Evolutionary conservation across 2,329 filamentous ascomycete species (phyloP).

Genomic region (Zasmidium angulare): DNA sequence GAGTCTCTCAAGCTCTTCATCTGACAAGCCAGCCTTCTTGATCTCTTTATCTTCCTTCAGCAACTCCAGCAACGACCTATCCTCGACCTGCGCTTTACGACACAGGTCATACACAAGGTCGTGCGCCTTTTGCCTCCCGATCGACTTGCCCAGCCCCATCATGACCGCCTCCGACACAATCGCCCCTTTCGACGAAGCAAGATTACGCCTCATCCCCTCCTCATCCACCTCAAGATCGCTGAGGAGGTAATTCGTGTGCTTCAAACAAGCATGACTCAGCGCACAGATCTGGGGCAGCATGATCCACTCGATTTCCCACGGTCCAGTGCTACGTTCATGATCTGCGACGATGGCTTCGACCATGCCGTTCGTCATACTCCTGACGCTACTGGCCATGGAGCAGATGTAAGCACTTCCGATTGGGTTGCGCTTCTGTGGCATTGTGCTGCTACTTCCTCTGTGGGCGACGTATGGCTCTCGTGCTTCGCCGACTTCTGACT

Average conservation of each 20-base stretch:
- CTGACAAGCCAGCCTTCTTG: slow-evolving; percentile 19
- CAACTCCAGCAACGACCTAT: slow-evolving; percentile 24
- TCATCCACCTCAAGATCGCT: slow-evolving; percentile 29
- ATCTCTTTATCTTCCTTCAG: slow-evolving; percentile 26
- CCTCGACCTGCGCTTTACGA: slow-evolving; percentile 22
- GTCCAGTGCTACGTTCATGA: slow-evolving; percentile 31
- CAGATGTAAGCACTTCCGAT: slow-evolving; percentile 30
- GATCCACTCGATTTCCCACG: slow-evolving; percentile 35
- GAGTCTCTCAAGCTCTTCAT: slow-evolving; percentile 24
- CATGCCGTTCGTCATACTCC: slow-evolving; percentile 22
- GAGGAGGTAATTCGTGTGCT: slow-evolving; percentile 26
- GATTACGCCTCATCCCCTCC: slow-evolving; percentile 27
- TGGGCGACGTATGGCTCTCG: slow-evolving; percentile 49
- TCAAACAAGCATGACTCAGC: slow-evolving; percentile 26
- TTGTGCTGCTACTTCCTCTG: slow-evolving; percentile 54
- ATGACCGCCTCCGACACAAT: slow-evolving; percentile 41
- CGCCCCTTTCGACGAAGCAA: slow-evolving; percentile 36
- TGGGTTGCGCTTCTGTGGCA: slow-evolving; percentile 49
- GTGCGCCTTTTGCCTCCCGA: slow-evolving; percentile 37
- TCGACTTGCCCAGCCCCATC: slow-evolving; percentile 38
- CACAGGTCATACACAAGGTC: slow-evolving; percentile 40
- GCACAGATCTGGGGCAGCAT: slow-evolving; percentile 31
- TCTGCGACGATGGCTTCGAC: slow-evolving; percentile 30
- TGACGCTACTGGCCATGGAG: slow-evolving; percentile 25
- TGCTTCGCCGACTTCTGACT: slow-evolving; percentile 31